Evolutionary conservation across 371 early-diverging fungal genomes (phyloP).

Genomic region (Rhizomucor pusillus): DNA sequence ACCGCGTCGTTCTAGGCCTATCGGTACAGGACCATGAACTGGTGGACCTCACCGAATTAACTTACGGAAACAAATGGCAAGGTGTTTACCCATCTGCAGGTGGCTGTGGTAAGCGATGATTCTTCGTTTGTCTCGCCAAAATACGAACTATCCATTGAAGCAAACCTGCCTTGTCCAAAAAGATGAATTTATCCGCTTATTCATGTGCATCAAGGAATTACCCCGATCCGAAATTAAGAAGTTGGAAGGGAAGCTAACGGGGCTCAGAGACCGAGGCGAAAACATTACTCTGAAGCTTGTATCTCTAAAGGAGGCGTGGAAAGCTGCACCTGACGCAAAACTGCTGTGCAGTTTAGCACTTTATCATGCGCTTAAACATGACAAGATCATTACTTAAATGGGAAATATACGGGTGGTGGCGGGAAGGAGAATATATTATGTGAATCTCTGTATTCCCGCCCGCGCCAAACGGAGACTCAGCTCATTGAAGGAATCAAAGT

Average conservation of each 20-base stretch:
- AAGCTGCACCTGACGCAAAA: slow-evolving; percentile 68
- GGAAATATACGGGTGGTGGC: too few species aligned
- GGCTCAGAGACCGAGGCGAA: slow-evolving; percentile 78
- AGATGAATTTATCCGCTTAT: slow-evolving; percentile 78
- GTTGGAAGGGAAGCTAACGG: slow-evolving; percentile 67
- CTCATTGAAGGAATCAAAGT: too few species aligned
- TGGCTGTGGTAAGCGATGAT: slow-evolving; percentile 49
- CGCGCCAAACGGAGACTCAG: too few species aligned
- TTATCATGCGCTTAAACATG: slow-evolving; percentile 51
- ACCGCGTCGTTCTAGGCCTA: slow-evolving; percentile 39
- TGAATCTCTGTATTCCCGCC: too few species aligned
- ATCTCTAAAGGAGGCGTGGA: slow-evolving; percentile 64
- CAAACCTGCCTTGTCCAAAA: slow-evolving; percentile 10
- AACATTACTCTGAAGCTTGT: slow-evolving; percentile 69
- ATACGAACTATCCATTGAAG: too few species aligned
- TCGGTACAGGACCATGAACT: slow-evolving; percentile 60
- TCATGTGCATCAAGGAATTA: slow-evolving; percentile 64
- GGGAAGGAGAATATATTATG: too few species aligned
- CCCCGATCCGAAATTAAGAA: slow-evolving; percentile 43
- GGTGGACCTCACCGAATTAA: slow-evolving; percentile 61
- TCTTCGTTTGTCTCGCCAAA: background rate
- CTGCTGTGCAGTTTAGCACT: slow-evolving; percentile 68
- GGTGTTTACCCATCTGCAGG: slow-evolving; percentile 80
- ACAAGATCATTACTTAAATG: background rate
- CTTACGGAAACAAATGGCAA: slow-evolving; percentile 49